phyloP scores from a whole-genome alignment of 495 filamentous ascomycete species.

The Lophiostoma macrostomum region DNA sequence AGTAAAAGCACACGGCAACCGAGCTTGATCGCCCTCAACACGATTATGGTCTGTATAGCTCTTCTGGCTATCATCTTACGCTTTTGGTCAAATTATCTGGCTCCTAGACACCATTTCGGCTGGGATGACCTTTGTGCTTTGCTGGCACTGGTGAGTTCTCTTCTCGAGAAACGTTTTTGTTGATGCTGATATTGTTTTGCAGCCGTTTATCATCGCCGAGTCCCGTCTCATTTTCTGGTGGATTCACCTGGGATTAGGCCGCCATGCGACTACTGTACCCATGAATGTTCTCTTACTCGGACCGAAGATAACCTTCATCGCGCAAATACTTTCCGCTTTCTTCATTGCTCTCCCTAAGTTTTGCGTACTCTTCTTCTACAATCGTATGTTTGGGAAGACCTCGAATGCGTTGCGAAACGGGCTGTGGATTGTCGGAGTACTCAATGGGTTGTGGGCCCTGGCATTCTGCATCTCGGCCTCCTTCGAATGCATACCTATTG shows the following conservation, averaged over 20 bases:
- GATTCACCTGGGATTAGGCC: not conserved
- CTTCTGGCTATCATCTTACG: too few relatives aligned
- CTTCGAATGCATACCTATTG: not conserved
- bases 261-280: not conserved
- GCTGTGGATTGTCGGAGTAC: not conserved
- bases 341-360: not conserved
- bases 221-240: too few relatives aligned
- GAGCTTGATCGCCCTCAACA: too few relatives aligned
- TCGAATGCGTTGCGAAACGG: not conserved
- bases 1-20: too few relatives aligned
- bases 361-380: not conserved
- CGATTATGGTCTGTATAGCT: too few relatives aligned
- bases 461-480: not conserved
- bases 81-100: not conserved
- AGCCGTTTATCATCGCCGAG: too few relatives aligned
- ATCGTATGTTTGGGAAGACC: not conserved
- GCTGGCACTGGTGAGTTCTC: too few relatives aligned
- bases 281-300: not conserved
- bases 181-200: too few relatives aligned
- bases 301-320: not conserved
- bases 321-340: not conserved
- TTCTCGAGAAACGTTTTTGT: too few relatives aligned
- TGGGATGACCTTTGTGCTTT: too few relatives aligned
- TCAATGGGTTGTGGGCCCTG: not conserved
- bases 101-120: constrained; percentile 10